phyloP scores from a whole-genome alignment of 805 yeast genomes.

The Saturnispora hagleri region DNA sequence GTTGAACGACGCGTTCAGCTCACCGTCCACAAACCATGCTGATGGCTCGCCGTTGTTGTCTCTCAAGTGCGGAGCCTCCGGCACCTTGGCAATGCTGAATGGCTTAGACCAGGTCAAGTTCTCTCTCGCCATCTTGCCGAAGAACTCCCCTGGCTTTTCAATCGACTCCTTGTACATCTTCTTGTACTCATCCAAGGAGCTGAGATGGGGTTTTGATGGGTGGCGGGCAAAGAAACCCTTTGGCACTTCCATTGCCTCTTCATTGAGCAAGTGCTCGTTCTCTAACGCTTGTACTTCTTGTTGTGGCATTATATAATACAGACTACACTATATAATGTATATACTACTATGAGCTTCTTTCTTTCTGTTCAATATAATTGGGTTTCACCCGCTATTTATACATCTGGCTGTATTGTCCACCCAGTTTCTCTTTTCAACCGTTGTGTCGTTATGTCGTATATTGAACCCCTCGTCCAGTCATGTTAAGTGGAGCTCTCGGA shows the following conservation, averaged over 20 bases:
- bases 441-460: not conserved
- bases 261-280: conserved; percentile 28
- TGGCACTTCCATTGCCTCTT: conserved; percentile 24
- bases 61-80: conserved; percentile 32
- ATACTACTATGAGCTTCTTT: not conserved
- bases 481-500: not conserved
- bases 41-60: conserved; percentile 43
- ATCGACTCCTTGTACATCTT: conserved; percentile 45
- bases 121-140: conserved; percentile 43
- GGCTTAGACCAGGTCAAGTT: conserved; percentile 44
- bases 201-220: conserved; percentile 38
- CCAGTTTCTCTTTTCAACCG: not conserved
- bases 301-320: not conserved
- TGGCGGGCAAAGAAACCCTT: conserved; percentile 32
- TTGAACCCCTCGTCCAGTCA: not conserved
- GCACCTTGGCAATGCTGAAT: conserved; percentile 39
- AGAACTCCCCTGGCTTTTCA: conserved; percentile 44
- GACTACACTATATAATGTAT: not conserved
- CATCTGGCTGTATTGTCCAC: not conserved
- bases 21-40: conserved; percentile 75
- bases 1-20: conserved; percentile 71
- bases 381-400: not conserved
- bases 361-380: not conserved
- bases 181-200: conserved; percentile 42
- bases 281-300: conserved; percentile 20